A percentile compares a stretch with the other conserved stretches of the same genome.
Evolutionary conservation across 1,284 basidiomycete genomes (phyloP).

Genomic region (Apiotrichum gracile): DNA sequence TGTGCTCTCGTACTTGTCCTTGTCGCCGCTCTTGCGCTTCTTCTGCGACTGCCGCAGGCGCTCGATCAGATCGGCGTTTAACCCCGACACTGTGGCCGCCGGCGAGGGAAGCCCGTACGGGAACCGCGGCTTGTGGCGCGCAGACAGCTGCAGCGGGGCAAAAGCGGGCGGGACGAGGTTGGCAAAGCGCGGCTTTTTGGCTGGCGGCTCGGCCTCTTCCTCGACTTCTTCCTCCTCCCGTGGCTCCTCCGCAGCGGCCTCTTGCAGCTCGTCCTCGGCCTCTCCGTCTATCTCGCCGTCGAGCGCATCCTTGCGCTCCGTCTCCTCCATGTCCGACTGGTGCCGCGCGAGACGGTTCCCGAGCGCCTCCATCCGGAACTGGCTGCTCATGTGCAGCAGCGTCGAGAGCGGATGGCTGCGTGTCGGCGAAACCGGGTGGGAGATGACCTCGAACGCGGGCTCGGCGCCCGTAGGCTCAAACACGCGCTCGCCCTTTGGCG

Average conservation of each 20-base stretch:
- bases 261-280: neutral
- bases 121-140: constrained; percentile 11
- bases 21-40: neutral
- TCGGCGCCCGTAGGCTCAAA: constrained; percentile 2
- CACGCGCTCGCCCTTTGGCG: neutral
- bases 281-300: neutral
- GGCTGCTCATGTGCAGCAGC: neutral
- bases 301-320: neutral
- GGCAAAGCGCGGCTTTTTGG: neutral
- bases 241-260: too few relatives aligned
- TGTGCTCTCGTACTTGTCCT: neutral
- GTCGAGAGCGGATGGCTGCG: neutral
- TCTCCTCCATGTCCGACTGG: neutral
- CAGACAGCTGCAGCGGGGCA: constrained; percentile 19
- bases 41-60: constrained; percentile 16
- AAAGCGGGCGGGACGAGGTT: constrained; percentile 32
- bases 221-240: neutral
- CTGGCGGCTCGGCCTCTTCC: neutral
- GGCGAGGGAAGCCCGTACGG: constrained; percentile 33
- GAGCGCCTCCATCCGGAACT: neutral
- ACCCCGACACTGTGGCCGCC: constrained; percentile 18
- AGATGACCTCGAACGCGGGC: constrained; percentile 3
- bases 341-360: neutral
- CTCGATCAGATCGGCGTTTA: constrained; percentile 25
- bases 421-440: neutral